These are phyloP conservation scores for Quercus berberidifolia DNA, from an alignment of 306 rosid species.

Conservation along the genomic window DNA sequence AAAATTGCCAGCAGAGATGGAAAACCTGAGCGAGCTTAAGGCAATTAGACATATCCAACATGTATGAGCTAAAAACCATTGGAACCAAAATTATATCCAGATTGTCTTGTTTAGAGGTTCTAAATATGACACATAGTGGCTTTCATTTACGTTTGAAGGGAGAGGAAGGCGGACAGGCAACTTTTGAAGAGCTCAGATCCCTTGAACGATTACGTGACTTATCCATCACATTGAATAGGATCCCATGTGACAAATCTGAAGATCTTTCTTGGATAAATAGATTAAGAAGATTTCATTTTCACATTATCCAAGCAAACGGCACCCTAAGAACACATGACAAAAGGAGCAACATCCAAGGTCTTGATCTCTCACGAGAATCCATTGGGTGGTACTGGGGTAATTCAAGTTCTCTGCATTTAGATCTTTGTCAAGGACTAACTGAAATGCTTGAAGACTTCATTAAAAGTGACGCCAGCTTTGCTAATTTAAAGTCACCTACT, in stretches of 20 bases:
- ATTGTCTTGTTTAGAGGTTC: slow-evolving; percentile 11
- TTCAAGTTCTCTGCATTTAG: background rate
- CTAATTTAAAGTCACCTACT: slow-evolving; percentile 8
- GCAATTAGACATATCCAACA: slow-evolving; percentile 14
- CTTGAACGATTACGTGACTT: background rate
- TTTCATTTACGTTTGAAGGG: background rate
- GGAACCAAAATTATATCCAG: slow-evolving; percentile 2
- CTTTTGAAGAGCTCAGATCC: slow-evolving; percentile 15
- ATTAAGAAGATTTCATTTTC: slow-evolving; percentile 7
- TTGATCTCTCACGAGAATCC: slow-evolving; percentile 14
- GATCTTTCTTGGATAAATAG: background rate
- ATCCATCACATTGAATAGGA: background rate
- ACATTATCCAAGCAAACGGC: background rate
- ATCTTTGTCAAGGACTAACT: no score
- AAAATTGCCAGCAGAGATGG: slow-evolving; percentile 13
- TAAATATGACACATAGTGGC: slow-evolving; percentile 6
- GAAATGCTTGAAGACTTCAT: slow-evolving; percentile 5
- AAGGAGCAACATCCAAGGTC: background rate
- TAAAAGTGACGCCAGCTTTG: background rate
- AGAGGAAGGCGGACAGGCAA: background rate
- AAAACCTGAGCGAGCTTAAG: slow-evolving; percentile 9
- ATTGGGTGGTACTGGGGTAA: background rate
- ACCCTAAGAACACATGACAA: background rate
- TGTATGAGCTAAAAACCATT: slow-evolving; percentile 2
- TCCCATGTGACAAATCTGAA: background rate